Evolutionary conservation across 176 grass and related monocot species (phyloP).

Genomic region (Coix lacrymajobi): DNA sequence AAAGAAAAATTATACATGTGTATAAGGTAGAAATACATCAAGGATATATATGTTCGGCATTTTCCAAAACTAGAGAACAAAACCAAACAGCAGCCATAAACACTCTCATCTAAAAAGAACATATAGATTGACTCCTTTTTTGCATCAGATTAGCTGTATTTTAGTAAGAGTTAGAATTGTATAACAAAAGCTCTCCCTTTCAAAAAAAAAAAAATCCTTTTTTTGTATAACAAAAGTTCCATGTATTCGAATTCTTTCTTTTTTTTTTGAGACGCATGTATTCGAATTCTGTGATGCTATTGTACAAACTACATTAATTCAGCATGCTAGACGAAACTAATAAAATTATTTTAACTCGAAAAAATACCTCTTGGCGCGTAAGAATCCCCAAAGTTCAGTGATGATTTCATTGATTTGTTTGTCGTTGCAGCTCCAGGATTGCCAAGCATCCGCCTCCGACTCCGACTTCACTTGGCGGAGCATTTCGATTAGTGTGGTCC

Average conservation of each 20-base stretch:
- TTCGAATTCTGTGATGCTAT: not conserved
- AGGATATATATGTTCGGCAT: not conserved
- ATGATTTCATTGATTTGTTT: not conserved
- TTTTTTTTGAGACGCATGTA: too few species aligned
- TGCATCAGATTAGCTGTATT: not conserved
- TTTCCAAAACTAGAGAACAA: not conserved
- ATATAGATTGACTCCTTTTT: not conserved
- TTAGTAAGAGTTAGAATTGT: not conserved
- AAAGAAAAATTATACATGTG: not conserved
- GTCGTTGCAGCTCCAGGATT: not conserved
- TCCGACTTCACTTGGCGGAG: not conserved
- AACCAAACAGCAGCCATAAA: not conserved
- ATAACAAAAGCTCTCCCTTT: not conserved
- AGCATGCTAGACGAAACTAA: not conserved
- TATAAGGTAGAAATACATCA: not conserved
- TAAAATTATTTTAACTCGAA: not conserved
- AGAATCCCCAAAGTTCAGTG: not conserved
- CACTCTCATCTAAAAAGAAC: not conserved
- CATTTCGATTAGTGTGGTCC: not conserved
- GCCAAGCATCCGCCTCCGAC: not conserved
- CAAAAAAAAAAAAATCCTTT: too few species aligned
- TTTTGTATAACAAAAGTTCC: not conserved
- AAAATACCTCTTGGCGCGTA: not conserved
- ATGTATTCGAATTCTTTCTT: not conserved
- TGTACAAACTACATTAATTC: not conserved